Conservation (phyloP, 352 stramenopile species). For the Phytophthora idaei region DNA sequence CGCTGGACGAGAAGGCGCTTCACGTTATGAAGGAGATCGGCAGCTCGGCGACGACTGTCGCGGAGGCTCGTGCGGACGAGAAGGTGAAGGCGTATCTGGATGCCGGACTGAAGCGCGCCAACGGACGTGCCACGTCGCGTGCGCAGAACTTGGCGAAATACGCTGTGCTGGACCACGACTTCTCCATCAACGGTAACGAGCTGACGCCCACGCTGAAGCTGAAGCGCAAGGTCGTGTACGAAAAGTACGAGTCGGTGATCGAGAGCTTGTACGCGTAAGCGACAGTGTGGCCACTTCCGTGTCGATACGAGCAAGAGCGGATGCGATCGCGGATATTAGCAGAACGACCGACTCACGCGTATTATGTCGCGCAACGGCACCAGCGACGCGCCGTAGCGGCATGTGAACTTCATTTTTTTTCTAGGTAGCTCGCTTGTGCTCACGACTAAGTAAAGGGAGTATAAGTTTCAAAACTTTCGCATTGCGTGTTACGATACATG, state of each 20-base stretch:
- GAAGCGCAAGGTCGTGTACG: conserved; percentile 91
- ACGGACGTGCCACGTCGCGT: conserved; percentile 73
- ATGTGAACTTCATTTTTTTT: conserved; percentile 25
- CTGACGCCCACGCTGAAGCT: conserved; percentile 97
- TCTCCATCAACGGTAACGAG: conserved; percentile 90
- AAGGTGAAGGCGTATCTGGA: conserved; percentile 85
- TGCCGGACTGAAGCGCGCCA: conserved; percentile 80
- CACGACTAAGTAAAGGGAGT: conserved; percentile 32
- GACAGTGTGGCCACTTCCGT: conserved; percentile 19
- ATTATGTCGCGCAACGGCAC: conserved; percentile 3
- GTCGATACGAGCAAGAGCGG: conserved; percentile 10
- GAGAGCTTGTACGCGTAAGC: conserved; percentile 88
- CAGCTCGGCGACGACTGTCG: conserved; percentile 69
- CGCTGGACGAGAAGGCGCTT: conserved; percentile 75
- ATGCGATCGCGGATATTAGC: conserved; percentile 6
- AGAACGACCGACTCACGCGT: conserved; percentile 12
- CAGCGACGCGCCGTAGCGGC: conserved; percentile 12
- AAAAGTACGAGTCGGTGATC: conserved; percentile 93
- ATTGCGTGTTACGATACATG: conserved; percentile 6
- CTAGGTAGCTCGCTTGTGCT: conserved; percentile 28
- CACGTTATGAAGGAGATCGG: conserved; percentile 65
- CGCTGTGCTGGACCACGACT: conserved; percentile 88
- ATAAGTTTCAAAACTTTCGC: conserved; percentile 29
- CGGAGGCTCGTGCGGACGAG: conserved; percentile 67
- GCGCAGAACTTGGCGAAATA: conserved; percentile 90